A percentile compares a stretch with the other conserved stretches of the same genome.
Conservation (phyloP, 106 monocot species). For the Iris macrosiphon region DNA sequence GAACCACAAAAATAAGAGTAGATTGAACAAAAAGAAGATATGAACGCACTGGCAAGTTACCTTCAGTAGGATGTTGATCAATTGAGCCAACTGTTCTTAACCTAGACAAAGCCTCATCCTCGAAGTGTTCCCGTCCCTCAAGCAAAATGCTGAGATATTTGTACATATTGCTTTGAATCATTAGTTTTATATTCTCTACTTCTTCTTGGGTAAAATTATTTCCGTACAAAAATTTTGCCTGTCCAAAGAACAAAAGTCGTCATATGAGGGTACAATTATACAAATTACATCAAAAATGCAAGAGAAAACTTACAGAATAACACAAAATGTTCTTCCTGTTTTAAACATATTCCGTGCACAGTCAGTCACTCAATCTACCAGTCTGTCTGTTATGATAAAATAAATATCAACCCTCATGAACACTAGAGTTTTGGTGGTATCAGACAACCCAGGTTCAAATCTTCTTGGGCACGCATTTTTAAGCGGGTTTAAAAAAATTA, state of each 20-base stretch:
- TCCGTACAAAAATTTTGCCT: conserved; percentile 78
- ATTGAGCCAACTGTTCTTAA: conserved; percentile 2
- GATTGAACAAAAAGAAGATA: not conserved
- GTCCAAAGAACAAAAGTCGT: conserved; percentile 7
- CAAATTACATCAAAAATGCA: too few species aligned
- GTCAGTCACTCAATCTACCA: too few species aligned
- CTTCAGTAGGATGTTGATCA: conserved; percentile 11
- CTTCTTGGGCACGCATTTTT: too few species aligned
- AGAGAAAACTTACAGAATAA: too few species aligned
- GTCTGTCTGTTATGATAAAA: too few species aligned
- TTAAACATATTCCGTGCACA: too few species aligned
- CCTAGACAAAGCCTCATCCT: conserved; percentile 61
- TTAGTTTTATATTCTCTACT: conserved; percentile 56
- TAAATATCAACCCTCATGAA: too few species aligned
- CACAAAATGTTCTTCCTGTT: too few species aligned
- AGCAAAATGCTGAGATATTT: conserved; percentile 83
- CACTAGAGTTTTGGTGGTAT: too few species aligned
- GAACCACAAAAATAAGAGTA: not conserved
- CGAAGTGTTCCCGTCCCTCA: conserved; percentile 77
- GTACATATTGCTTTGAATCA: conserved; percentile 91
- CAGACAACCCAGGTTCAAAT: too few species aligned
- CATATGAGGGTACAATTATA: too few species aligned
- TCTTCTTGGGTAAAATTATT: conserved; percentile 61
- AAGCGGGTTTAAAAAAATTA: too few species aligned
- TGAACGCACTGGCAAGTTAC: conserved; percentile 11